phyloP scores from a whole-genome alignment of 495 filamentous ascomycete genomes.

The Usnea hakonensis region DNA sequence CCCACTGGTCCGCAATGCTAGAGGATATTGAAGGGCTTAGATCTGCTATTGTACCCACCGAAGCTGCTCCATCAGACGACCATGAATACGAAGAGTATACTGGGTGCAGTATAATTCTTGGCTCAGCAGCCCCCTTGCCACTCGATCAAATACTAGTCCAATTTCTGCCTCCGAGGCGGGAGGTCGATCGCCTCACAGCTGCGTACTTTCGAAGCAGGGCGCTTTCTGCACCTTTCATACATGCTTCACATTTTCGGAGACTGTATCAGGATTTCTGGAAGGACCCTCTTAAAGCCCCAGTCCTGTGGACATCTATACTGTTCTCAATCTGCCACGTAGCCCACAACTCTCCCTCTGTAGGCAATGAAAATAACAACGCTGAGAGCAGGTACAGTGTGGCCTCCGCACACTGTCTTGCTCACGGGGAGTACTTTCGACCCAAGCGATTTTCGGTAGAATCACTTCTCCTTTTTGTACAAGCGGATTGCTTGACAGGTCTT shows the following conservation, averaged over 20 bases:
- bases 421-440: conserved; percentile 32
- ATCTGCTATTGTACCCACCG: conserved; percentile 22
- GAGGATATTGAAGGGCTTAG: conserved; percentile 30
- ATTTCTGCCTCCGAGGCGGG: background rate
- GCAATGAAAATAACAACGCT: conserved; percentile 9
- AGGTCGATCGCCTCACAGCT: background rate
- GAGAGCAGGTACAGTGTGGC: conserved; percentile 23
- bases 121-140: background rate
- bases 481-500: conserved; percentile 33
- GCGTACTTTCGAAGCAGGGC: background rate
- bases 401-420: conserved; percentile 31
- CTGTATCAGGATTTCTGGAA: conserved; percentile 34
- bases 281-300: conserved; percentile 18
- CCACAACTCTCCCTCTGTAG: background rate
- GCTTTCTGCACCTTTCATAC: conserved; percentile 7
- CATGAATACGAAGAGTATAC: background rate
- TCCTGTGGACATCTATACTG: conserved; percentile 30
- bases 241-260: conserved; percentile 14
- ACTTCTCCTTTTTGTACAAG: conserved; percentile 33
- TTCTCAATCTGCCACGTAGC: conserved; percentile 31
- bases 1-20: conserved; percentile 30
- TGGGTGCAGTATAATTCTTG: background rate
- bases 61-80: conserved; percentile 8
- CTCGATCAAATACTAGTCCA: background rate
- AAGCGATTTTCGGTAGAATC: conserved; percentile 34